Evolutionary conservation across 2,329 filamentous ascomycete species (phyloP).

Genomic region (Lachnellula cervina): DNA sequence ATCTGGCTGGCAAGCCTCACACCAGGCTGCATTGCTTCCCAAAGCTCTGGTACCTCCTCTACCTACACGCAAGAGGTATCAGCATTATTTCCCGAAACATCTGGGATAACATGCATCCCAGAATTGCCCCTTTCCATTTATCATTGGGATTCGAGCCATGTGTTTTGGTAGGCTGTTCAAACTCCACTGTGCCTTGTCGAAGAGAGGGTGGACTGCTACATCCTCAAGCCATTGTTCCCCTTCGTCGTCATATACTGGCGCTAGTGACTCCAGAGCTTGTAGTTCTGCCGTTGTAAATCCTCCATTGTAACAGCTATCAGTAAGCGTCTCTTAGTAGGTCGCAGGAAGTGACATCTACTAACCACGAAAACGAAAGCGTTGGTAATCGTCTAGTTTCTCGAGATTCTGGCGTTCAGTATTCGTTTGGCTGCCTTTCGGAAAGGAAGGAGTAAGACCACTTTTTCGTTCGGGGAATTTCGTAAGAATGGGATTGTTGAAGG

Average conservation of each 20-base stretch:
- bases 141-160: background rate
- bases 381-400: background rate
- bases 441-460: background rate
- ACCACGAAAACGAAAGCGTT: background rate
- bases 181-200: background rate
- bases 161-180: background rate
- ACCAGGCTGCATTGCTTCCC: background rate
- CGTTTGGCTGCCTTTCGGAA: background rate
- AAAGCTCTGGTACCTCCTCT: background rate
- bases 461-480: background rate
- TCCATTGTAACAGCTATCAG: background rate
- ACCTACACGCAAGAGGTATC: background rate
- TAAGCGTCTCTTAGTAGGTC: background rate
- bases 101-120: background rate
- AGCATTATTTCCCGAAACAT: background rate
- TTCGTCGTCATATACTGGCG: background rate
- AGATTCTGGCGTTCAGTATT: background rate
- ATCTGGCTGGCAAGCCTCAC: background rate
- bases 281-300: background rate
- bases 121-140: background rate
- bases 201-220: background rate
- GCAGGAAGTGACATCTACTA: background rate
- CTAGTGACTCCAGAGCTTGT: background rate
- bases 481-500: too few species aligned
- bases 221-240: background rate